Base-by-base conservation (phyloP, 169 alveolate species). In the Babesia bigemina region DNA sequence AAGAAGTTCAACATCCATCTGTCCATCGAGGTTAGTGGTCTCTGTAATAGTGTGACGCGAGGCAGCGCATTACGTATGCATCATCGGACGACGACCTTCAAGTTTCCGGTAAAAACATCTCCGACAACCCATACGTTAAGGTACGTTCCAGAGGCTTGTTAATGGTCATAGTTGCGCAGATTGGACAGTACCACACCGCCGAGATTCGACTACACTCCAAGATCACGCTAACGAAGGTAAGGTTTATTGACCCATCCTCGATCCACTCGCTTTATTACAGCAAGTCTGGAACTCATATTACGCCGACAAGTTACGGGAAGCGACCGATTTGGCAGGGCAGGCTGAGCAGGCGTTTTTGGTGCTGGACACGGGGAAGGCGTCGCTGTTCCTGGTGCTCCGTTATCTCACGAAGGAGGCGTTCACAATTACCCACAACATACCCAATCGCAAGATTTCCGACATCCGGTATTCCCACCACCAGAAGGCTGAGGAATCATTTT, bases 121-220 rank as follows among this genome's bases (percentile, higher is more conserved):
- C 85, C n/a, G 88, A 53, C 39, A 79, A 79, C 39, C 87, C 87
- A 9, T 79, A 70, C 47, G 71, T 79, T 0, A 79, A 79, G 83
- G 84, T 76, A 33, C 6, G 69, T 66, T 36, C 13, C 4, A 4
- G 36, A 16, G 14, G 14, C 17, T 12, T 66, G 10, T 2, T 36
- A 1, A 4, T 13, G 2, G 26, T 16, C 26, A 61, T 9, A 1
- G n/a, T 7, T 2, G 14, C 10, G 17, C 67, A 87, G 82, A 87
- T 88, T 39, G 93, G 93, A 13, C 93, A 88, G 59, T 88, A 88
- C 26, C 93, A 88, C 65, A 88, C 93, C 19, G 86, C 84, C 29
- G 92, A 88, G 55, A 77, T 88, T 29, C 76, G 79, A 52, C 29
- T 71, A 0, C 79, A 85, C 59, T 87, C 87, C 11, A 88, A 82